Evolutionary conservation across 2,329 filamentous ascomycete species (phyloP).

Genomic region (Colletotrichum australisinense): DNA sequence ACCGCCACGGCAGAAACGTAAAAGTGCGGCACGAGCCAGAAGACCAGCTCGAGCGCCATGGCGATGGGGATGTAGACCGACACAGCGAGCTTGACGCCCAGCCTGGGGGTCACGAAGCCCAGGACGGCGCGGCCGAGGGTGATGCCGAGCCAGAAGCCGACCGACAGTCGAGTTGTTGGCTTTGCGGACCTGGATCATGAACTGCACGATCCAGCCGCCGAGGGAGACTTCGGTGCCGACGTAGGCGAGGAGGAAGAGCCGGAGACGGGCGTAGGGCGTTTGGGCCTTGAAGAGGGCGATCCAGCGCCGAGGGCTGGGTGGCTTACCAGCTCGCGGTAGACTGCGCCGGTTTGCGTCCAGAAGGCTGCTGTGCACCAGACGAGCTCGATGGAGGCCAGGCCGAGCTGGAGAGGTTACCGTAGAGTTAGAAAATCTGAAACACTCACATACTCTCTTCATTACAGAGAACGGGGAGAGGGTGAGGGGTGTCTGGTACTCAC

Average conservation of each 20-base stretch:
- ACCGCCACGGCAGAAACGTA: constrained; percentile 80
- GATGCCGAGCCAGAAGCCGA: constrained; percentile 85
- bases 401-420: constrained; percentile 55
- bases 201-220: constrained; percentile 86
- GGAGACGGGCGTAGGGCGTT: constrained; percentile 53
- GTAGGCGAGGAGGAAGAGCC: constrained; percentile 80
- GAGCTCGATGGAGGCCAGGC: constrained; percentile 66
- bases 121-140: constrained; percentile 77
- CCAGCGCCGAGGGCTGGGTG: too few species aligned
- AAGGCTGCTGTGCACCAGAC: constrained; percentile 62
- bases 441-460: neutral
- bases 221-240: constrained; percentile 81
- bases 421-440: neutral
- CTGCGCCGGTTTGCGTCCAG: constrained; percentile 66
- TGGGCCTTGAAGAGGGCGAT: too few species aligned
- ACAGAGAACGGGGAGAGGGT: too few species aligned
- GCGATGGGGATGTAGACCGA: constrained; percentile 72
- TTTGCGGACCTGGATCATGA: constrained; percentile 82
- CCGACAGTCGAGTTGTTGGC: constrained; percentile 73
- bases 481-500: constrained; percentile 50
- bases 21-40: constrained; percentile 86
- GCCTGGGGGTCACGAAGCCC: constrained; percentile 77
- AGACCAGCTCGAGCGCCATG: constrained; percentile 76
- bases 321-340: constrained; percentile 57
- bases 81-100: constrained; percentile 77